Evolutionary conservation across 495 filamentous ascomycete genomes (phyloP), one percentile per base, ranked within the genome.

Genomic region (Elaphomyces granulatus): DNA sequence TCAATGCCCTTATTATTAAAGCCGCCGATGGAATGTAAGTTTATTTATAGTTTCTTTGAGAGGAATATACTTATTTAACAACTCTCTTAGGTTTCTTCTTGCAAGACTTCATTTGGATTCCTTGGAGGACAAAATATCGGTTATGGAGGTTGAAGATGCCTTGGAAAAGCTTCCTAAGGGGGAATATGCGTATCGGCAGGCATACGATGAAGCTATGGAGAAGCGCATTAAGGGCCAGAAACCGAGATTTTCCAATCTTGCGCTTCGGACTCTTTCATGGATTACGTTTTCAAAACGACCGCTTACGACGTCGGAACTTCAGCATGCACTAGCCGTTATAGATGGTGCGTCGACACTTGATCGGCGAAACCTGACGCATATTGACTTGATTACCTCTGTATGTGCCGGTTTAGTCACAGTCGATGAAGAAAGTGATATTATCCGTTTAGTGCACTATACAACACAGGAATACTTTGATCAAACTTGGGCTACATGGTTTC

Each of bases 51-150:
- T n/a, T n/a, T n/a, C n/a, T n/a, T n/a, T n/a, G n/a, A n/a, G n/a
- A n/a, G n/a, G n/a, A n/a, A n/a, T n/a, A n/a, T n/a, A n/a, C n/a
- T n/a, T n/a, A n/a, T n/a, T n/a, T n/a, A n/a, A n/a, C n/a, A n/a
- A n/a, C n/a, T n/a, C n/a, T n/a, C n/a, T n/a, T n/a, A 67, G 63
- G 61, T 66, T 67, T 41, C 49, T 68, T 6, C 48, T 66, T 19
- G 58, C 63, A n/a, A n/a, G n/a, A n/a, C n/a, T n/a, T n/a, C n/a
- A n/a, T n/a, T n/a, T n/a, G 3, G 58, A 59, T 36, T 53, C 55
- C 20, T 44, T 68, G n/a, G 48, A 32, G 14, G 51, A 52, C 23
- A 51, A 60, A 32, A 48, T 54, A 10, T 56, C 49, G 10, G 35
- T 48, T 3, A 52, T 48, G n/a, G 55, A 50, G 1, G 20, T 63